phyloP scores from a whole-genome alignment of 345 rosid genomes.

The Reutealis trisperma region DNA sequence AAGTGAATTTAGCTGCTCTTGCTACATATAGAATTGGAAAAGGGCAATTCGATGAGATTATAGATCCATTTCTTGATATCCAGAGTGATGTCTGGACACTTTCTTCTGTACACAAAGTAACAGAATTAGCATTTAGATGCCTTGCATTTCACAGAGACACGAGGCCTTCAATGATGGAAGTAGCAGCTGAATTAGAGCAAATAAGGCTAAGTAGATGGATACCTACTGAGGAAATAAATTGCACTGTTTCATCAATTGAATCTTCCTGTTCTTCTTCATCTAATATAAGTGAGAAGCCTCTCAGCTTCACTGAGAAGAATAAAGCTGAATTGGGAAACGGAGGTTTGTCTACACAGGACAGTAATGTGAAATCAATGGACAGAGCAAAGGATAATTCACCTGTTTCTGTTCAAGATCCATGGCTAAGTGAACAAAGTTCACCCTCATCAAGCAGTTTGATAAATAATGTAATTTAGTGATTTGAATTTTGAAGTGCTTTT shows the following conservation, averaged over 20 bases:
- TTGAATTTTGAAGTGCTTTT: slow-evolving; percentile 9
- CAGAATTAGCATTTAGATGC: slow-evolving; percentile 79
- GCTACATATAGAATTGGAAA: slow-evolving; percentile 58
- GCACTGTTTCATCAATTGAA: slow-evolving; percentile 23
- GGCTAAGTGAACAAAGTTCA: slow-evolving; percentile 57
- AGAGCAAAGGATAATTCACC: slow-evolving; percentile 37
- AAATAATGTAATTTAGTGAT: slow-evolving; percentile 29
- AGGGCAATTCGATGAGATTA: slow-evolving; percentile 52
- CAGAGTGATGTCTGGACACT: slow-evolving; percentile 44
- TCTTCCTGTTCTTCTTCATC: slow-evolving; percentile 33
- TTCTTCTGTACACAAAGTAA: slow-evolving; percentile 46
- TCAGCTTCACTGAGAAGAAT: slow-evolving; percentile 12
- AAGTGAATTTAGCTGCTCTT: slow-evolving; percentile 64
- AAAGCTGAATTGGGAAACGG: slow-evolving; percentile 19
- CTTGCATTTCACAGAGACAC: slow-evolving; percentile 62
- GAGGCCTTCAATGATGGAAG: slow-evolving; percentile 71
- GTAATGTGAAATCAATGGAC: slow-evolving; percentile 28
- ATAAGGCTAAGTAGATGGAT: slow-evolving; percentile 35
- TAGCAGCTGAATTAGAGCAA: slow-evolving; percentile 52
- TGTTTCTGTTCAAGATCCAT: slow-evolving; percentile 43
- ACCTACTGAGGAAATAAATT: slow-evolving; percentile 25
- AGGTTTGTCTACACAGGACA: slow-evolving; percentile 12
- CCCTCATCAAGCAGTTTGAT: slow-evolving; percentile 51
- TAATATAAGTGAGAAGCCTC: slow-evolving; percentile 34
- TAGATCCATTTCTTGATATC: slow-evolving; percentile 51